Percentiles rank a stretch among this genome's conserved stretches.
These are phyloP conservation scores for Boehmeria nivea DNA, from an alignment of 306 rosid species.

Conservation along the genomic window DNA sequence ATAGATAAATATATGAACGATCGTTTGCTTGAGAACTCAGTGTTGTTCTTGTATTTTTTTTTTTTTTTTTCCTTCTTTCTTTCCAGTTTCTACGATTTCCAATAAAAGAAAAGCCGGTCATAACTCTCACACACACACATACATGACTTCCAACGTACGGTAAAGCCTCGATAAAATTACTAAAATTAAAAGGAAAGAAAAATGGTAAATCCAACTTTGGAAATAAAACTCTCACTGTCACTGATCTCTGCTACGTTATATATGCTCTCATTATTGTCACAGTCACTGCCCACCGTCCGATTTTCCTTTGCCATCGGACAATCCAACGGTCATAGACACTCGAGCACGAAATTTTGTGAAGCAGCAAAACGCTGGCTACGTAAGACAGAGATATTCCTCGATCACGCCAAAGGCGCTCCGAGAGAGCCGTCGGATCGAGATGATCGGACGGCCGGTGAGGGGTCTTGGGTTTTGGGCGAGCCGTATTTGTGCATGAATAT, in stretches of 20 bases:
- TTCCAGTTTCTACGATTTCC: too few species aligned
- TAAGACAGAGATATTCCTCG: slow-evolving; percentile 9
- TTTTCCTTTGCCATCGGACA: neutral
- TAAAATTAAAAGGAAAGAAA: too few species aligned
- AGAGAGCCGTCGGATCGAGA: slow-evolving; percentile 1
- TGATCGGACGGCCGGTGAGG: slow-evolving; percentile 10
- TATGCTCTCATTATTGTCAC: neutral
- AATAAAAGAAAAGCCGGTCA: neutral
- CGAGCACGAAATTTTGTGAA: neutral
- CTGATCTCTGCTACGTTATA: too few species aligned
- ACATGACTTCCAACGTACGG: neutral
- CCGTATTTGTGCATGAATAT: slow-evolving; percentile 4
- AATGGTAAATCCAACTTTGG: neutral
- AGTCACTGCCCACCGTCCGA: slow-evolving; percentile 7
- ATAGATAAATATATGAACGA: too few species aligned
- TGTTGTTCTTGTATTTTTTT: too few species aligned
- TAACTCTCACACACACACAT: neutral
- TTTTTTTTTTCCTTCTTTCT: too few species aligned
- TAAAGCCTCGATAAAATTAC: too few species aligned
- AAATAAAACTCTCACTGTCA: too few species aligned
- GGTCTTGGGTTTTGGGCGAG: neutral
- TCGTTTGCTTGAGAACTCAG: too few species aligned
- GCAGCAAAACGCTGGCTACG: neutral
- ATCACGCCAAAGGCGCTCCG: neutral
- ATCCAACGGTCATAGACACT: slow-evolving; percentile 2